Base-by-base conservation (phyloP, 2,329 filamentous ascomycete species). In the Septoria petroselini region DNA sequence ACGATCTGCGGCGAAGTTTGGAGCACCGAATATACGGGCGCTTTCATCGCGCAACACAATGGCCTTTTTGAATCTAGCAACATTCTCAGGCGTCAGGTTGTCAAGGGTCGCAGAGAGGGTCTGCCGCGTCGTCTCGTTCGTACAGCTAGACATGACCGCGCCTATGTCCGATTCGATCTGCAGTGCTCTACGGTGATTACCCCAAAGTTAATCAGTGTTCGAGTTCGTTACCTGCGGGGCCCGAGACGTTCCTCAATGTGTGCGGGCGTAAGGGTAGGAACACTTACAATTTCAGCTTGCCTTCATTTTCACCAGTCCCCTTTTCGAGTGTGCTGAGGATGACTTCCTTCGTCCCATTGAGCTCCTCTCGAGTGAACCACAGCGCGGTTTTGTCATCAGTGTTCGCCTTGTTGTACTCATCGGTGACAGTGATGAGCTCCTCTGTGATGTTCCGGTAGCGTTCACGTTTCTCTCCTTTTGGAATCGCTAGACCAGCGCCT, bases 361-460 rank as follows among this genome's bases (percentile, higher is more conserved):
- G 74, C 69, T 91, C 81, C 54, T 85, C 78, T 2, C 70, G 74
- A 1, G 84, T 85, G 61, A 91, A 86, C 85, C 86, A 91, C 42
- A 89, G 71, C 2, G 82, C 83, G 12, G 83, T 84, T 59, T 83
- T 83, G 71, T 91, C 86, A 67, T 90, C 85, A 62, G 88, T 88
- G 46, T 91, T 72, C 59, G 84, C 85, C 72, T 87, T 88, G 62
- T 84, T 79, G 68, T 86, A 87, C 53, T 82, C 75, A 48, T 88
- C 88, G 62, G 78, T 75, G 57, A 91, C 79, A 65, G 84, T 77
- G 58, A 81, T 84, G 41, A 91, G 73, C 7, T 84, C 75, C 74
- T 86, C 86, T 76, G 88, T 86, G 69, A 90, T 88, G 68, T 86
- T 84, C 73, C 88, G 89, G 76, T 90, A 91, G 42, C 85, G 79